Evolutionary conservation across 2,329 filamentous ascomycete species (phyloP), one percentile per base, ranked within the genome.

Genomic region (Xylaria sp.): DNA sequence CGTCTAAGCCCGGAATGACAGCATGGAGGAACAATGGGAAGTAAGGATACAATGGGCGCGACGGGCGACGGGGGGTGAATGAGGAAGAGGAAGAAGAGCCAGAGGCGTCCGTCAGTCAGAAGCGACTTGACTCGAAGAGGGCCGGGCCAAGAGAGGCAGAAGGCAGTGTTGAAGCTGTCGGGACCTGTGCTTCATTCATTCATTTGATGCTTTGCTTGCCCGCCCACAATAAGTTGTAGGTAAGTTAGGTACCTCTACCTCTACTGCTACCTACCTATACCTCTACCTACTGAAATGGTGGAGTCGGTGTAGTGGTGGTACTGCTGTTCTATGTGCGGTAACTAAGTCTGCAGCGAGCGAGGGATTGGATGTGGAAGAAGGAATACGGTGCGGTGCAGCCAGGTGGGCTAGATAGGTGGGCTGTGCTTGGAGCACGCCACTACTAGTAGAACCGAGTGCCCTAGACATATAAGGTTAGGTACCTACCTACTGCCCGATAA

Each of bases 91-190:
- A 24, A 11, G 34, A 36, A 36, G 42, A 58, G 14, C 36, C 32
- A 36, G 53, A 53, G 42, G 53, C 39, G 48, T 32, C 53, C 45
- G 42, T 47, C 39, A 39, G 48, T 32, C 53, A 64, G 30, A 48
- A 39, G 45, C 39, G 24, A 21, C 60, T 67, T 56, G 62, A 51
- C 65, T 64, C 55, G 55, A 64, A 42, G 55, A 67, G 60, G 21
- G 21, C 50, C 58, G 24, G 59, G 54, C 54, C 34, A 50, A 54
- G 57, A 61, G 54, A 63, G 64, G 54, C 42, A 58, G 62, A 60
- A 65, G 58, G 54, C 64, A 67, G 61, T 59, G n/a, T n/a, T n/a
- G 63, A 69, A 69, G 67, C 67, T 61, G 45, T 47, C 36, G 58
- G 57, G 45, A 68, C n/a, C n/a, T 11, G 12, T 67, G 39, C 55